Conservation (phyloP, 2,329 filamentous ascomycete species). For the Phoma sp. region DNA sequence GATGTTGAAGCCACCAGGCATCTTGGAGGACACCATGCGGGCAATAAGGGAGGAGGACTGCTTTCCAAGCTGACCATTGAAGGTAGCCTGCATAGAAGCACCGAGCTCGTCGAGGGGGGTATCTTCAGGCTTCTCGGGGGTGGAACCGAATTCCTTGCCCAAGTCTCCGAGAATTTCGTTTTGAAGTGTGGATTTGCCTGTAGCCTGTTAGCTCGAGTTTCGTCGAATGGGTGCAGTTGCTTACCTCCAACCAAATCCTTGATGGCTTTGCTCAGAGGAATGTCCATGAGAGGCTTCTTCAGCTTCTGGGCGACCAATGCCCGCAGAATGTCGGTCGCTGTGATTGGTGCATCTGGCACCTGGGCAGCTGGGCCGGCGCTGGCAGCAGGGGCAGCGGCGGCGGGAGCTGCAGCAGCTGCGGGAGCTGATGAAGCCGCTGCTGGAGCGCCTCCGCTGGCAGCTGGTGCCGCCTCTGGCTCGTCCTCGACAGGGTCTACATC, state of each 20-base stretch:
- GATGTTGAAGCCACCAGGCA: conserved; percentile 99
- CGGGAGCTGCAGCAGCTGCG: conserved; percentile 60
- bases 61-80: conserved; percentile 97
- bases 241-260: conserved; percentile 97
- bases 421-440: conserved; percentile 56
- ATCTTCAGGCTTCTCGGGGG: conserved; percentile 98
- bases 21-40: conserved; percentile 95
- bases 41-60: conserved; percentile 93
- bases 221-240: neutral
- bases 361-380: conserved; percentile 86
- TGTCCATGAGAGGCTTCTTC: conserved; percentile 89
- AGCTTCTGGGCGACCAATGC: conserved; percentile 94
- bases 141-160: conserved; percentile 97
- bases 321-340: conserved; percentile 88
- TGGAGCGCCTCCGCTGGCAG: conserved; percentile 53
- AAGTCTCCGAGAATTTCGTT: conserved; percentile 98
- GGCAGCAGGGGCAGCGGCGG: conserved; percentile 64
- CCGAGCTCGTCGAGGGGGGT: conserved; percentile 94
- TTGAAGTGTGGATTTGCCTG: conserved; percentile 97
- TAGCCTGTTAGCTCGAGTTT: conserved; percentile 11
- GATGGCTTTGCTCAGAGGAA: conserved; percentile 94
- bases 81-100: conserved; percentile 96
- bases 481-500: conserved; percentile 96
- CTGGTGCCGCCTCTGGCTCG: conserved; percentile 62
- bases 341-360: conserved; percentile 85